A percentile compares a stretch with the other conserved stretches of the same genome.
These are phyloP conservation scores for Pseudoneurospora amorphoporcata DNA, from an alignment of 495 filamentous ascomycete species.

Conservation along the genomic window DNA sequence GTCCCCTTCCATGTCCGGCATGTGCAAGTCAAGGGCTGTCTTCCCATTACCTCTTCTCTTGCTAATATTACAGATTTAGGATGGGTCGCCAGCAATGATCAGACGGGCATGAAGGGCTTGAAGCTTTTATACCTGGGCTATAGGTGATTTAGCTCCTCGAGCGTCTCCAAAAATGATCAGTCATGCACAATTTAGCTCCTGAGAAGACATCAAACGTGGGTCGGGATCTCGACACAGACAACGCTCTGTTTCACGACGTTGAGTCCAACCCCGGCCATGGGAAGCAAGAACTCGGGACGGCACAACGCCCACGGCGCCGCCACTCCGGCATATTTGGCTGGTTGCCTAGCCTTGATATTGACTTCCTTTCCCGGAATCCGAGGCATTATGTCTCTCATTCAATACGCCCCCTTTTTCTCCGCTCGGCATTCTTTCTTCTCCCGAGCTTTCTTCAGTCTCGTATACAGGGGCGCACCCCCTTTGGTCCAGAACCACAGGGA, in stretches of 20 bases:
- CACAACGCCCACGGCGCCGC: neutral
- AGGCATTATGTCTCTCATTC: neutral
- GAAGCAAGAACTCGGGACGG: neutral
- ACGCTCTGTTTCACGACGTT: neutral
- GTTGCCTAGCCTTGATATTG: neutral
- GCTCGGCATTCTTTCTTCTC: conserved; percentile 23
- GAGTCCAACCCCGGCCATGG: neutral
- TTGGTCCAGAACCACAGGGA: neutral
- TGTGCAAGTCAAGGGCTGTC: neutral
- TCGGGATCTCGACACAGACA: neutral
- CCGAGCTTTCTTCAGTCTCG: conserved; percentile 29
- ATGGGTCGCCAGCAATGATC: neutral
- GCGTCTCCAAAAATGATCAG: neutral
- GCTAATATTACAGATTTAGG: neutral
- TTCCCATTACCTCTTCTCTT: neutral
- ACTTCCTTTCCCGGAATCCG: neutral
- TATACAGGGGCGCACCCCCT: neutral
- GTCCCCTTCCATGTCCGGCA: neutral
- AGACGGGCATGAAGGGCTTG: neutral
- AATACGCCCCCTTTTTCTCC: conserved; percentile 10
- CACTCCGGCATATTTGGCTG: neutral
- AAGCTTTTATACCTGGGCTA: neutral
- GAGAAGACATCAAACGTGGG: neutral
- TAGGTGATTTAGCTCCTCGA: neutral
- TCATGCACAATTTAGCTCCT: neutral